Evolutionary conservation across 331 rosid species (phyloP), one percentile per base, ranked within the genome.

Genomic region (Quercus phellos): DNA sequence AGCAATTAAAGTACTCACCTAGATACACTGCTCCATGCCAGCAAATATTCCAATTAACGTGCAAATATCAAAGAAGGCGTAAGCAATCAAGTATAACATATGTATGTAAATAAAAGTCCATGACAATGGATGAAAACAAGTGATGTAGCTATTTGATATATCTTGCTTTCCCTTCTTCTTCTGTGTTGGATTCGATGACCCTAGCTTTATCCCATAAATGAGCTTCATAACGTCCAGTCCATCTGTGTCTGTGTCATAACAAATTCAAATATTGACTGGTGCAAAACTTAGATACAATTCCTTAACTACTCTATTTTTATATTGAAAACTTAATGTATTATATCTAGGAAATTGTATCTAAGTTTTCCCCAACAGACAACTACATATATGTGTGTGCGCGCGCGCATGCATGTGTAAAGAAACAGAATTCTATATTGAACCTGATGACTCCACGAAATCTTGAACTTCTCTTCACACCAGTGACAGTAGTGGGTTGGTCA

Each of bases 101-200:
- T 71, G 4, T 27, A 19, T 67, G 2, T 27, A 19, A 73, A 55
- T 2, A 35, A n/a, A 59, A 51, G 27, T 55, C 59, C 50, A 72
- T 54, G n/a, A 54, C 60, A 43, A 74, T 68, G 74, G 74, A 35
- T 27, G 8, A 56, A 68, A 14, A 35, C 14, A 72, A 53, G 77
- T 24, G 53, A 70, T 78, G 69, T 68, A 51, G 2, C 60, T 11
- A 69, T 70, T 54, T 38, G 46, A 38, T 38, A 38, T 72, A 89
- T 90, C 95, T 90, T 89, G 97, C 77, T 88, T 89, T 81, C 97
- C 97, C 79, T 89, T 91, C 86, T 89, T 91, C 82, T 87, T 88
- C 72, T 88, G 97, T 76, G 91, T 91, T 9, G 92, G 97, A 82
- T 91, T 89, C 97, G 94, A 89, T 14, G 90, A 86, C 81, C 94